A percentile compares a stretch with the other conserved stretches of the same genome.
These are phyloP conservation scores for Lactifluus pinguis DNA, from an alignment of 768 basidiomycete species.

Conservation along the genomic window DNA sequence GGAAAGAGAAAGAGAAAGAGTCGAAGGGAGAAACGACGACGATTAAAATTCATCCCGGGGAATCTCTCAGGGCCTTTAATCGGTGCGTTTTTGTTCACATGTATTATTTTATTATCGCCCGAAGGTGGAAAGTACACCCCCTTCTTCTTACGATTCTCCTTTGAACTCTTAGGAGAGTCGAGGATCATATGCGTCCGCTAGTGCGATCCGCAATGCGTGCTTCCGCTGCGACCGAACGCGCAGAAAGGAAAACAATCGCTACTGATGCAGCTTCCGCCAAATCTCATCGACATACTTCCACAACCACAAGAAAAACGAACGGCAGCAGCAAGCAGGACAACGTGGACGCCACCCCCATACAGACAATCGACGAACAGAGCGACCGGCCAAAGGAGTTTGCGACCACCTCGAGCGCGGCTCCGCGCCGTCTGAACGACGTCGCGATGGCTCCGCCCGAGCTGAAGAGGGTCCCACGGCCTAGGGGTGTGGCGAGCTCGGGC, in stretches of 20 bases:
- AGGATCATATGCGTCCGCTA: conserved; percentile 57
- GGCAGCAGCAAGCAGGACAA: not conserved
- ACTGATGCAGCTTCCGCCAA: conserved; percentile 26
- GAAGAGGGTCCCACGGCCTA: conserved; percentile 39
- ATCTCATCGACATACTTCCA: not conserved
- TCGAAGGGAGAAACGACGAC: conserved; percentile 13
- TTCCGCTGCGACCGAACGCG: conserved; percentile 45
- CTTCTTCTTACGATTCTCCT: not conserved
- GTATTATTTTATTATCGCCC: not conserved
- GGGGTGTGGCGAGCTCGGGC: not conserved
- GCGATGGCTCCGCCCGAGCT: conserved; percentile 60
- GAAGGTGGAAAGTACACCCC: not conserved
- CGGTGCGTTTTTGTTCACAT: conserved; percentile 35
- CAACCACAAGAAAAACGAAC: not conserved
- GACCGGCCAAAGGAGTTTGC: conserved; percentile 39
- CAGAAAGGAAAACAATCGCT: conserved; percentile 27
- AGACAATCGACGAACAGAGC: not conserved
- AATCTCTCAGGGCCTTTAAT: conserved; percentile 71
- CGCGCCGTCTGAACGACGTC: conserved; percentile 62
- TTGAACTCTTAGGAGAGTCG: conserved; percentile 48
- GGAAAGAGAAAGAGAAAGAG: not conserved
- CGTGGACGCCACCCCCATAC: not conserved
- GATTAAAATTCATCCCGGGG: conserved; percentile 47
- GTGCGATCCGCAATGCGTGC: conserved; percentile 52
- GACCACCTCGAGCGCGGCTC: conserved; percentile 41